phyloP scores from a whole-genome alignment of 257 asterid genomes.

The Lavandula angustifolia region DNA sequence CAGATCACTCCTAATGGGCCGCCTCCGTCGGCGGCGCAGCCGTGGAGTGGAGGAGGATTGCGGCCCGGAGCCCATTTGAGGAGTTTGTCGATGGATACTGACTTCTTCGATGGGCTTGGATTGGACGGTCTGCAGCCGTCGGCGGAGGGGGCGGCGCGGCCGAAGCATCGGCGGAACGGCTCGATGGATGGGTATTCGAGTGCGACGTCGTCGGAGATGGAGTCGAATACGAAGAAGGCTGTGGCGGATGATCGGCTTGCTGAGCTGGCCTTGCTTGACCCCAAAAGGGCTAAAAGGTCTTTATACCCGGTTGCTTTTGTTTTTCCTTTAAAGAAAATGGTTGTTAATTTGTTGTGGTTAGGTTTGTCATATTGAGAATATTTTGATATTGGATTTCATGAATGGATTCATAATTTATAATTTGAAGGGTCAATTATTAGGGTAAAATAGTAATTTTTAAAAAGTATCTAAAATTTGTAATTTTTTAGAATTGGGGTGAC shows the following conservation, averaged over 20 bases:
- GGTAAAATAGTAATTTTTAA: too few relatives aligned
- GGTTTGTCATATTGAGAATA: too few relatives aligned
- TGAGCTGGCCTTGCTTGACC: conserved; percentile 78
- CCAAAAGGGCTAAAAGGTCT: conserved; percentile 87
- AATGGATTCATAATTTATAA: too few relatives aligned
- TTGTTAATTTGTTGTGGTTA: not conserved
- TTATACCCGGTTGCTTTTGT: not conserved
- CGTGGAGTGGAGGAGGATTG: conserved; percentile 16
- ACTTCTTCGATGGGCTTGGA: conserved; percentile 35
- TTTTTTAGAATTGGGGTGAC: too few relatives aligned
- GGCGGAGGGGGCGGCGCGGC: conserved; percentile 34
- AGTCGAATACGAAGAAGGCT: conserved; percentile 52
- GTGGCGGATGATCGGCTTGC: conserved; percentile 64
- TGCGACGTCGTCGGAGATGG: conserved; percentile 67
- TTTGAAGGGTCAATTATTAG: too few relatives aligned
- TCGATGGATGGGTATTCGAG: conserved; percentile 81
- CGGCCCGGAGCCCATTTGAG: conserved; percentile 43
- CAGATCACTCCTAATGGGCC: conserved; percentile 34
- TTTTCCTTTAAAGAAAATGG: not conserved
- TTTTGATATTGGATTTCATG: too few relatives aligned
- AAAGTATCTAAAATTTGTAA: too few relatives aligned
- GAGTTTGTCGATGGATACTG: conserved; percentile 56
- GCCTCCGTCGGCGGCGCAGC: conserved; percentile 34
- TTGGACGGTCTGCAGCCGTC: conserved; percentile 29
- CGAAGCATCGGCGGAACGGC: conserved; percentile 64